Evolutionary conservation across 2,329 filamentous ascomycete species (phyloP), one percentile per base, ranked within the genome.

Genomic region (Tetracladium maxilliforme): DNA sequence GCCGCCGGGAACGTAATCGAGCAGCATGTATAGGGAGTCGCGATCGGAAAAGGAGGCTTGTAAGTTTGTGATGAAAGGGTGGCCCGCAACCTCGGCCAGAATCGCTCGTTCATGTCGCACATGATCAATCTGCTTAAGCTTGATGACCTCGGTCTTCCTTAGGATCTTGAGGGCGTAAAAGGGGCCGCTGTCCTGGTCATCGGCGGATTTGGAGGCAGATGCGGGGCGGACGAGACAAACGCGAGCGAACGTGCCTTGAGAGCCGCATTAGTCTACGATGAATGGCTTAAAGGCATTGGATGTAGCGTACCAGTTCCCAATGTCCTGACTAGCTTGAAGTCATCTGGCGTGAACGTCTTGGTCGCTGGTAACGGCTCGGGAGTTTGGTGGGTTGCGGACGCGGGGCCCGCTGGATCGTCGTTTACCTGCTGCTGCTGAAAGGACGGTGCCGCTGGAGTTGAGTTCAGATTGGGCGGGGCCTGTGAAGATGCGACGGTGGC

Each of bases 141-240:
- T 75, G 47, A 90, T 77, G 22, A 90, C 75, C 41, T 75, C 64
- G 27, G 68, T 61, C 44, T 76, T 76, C 33, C 78, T 70, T 35
- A 87, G 51, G 28, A 84, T 82, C 61, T 87, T 87, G 41, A 87
- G 62, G 22, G 79, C 79, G 49, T 75, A 86, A n/a, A 86, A 76
- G 38, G 71, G 66, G 42, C 64, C 59, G 33, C 58, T 56, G 39
- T 75, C 68, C 19, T 54, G 55, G 13, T 63, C 47, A n/a, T n/a
- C n/a, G n/a, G n/a, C n/a, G n/a, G n/a, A n/a, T n/a, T n/a, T n/a
- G 21, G 49, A 44, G 21, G 58, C 56, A 35, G 62, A 60, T 21
- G 66, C 61, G 19, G 80, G 65, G 31, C 70, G 70, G 25, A 81
- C 78, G 32, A 87, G 68, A 58, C 77, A 84, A 22, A 90, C 81